Base-by-base conservation (phyloP, 2,329 filamentous ascomycete species). In the Hypoxylon sp. region DNA sequence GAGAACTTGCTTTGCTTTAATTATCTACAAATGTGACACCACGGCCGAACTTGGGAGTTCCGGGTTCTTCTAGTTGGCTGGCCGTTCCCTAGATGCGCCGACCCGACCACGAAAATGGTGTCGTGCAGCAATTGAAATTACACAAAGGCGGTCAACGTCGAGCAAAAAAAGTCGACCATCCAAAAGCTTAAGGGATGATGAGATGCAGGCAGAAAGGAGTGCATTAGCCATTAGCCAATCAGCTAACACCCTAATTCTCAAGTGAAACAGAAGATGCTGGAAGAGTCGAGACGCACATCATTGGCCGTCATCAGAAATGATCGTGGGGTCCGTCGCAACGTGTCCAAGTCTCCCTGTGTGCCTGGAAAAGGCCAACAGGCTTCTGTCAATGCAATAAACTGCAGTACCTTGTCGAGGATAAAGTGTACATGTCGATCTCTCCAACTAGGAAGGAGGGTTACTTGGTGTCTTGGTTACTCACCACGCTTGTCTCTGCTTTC, bases 241-340 rank as follows among this genome's bases (percentile, higher is more conserved):
- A 68, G 54, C 48, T 58, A 29, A 52, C 39, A 42, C 26, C 29
- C 44, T 64, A 63, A 55, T 35, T 66, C 65, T 48, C 51, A 76
- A 73, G 74, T 80, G 79, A 81, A 81, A 81, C 80, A 69, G 79
- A 81, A 80, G 73, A 71, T 73, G 77, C 77, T 79, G 73, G 78
- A 79, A 78, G 57, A 68, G 56, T 74, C 71, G 66, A 70, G 61
- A 67, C 65, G 56, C 65, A 52, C 31, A 65, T 68, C 56, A 71
- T 71, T 72, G 68, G 70, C 35, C 26, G 31, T 39, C 72, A 66
- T 70, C 62, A 39, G 39, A 52, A 54, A 65, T 55, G 47, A 59
- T 65, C 66, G 66, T 68, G 66, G 66, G 66, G 66, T 65, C 62
- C 65, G 63, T 63, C 58, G 70, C 75, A 76, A 76, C 75, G 75